These are phyloP conservation scores for Corylus americana DNA, from an alignment of 306 rosid genomes.

Conservation along the genomic window DNA sequence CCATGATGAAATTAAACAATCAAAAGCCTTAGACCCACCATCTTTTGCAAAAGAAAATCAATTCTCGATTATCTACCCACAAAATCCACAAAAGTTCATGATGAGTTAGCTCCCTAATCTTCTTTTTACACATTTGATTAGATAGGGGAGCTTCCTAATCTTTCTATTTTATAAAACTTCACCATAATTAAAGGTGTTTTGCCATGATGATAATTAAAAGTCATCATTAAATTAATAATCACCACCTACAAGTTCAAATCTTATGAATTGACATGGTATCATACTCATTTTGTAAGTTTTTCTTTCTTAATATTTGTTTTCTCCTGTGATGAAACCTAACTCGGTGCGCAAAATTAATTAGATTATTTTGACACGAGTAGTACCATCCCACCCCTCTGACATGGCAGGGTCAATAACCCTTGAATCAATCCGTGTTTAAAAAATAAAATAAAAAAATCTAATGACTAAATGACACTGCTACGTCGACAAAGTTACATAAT, in stretches of 20 bases:
- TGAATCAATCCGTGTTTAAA: too few species aligned
- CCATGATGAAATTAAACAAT: slow-evolving; percentile 14
- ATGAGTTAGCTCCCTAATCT: slow-evolving; percentile 8
- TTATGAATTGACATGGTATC: not conserved
- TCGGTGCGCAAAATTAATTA: too few species aligned
- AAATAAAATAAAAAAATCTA: too few species aligned
- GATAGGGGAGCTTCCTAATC: slow-evolving; percentile 1
- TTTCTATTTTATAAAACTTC: not conserved
- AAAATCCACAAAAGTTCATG: not conserved
- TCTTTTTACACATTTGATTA: not conserved
- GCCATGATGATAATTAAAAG: not conserved
- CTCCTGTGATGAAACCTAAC: too few species aligned
- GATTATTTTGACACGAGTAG: too few species aligned
- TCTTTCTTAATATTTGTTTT: too few species aligned
- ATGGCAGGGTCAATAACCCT: too few species aligned
- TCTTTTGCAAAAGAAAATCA: not conserved
- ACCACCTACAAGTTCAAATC: not conserved
- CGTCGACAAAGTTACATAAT: too few species aligned
- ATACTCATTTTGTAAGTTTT: not conserved
- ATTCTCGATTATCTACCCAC: not conserved
- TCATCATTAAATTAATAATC: not conserved
- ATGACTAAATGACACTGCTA: too few species aligned
- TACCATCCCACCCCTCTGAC: too few species aligned
- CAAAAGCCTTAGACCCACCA: not conserved
- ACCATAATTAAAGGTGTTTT: not conserved